Percentiles rank a stretch among this genome's conserved stretches.
phyloP scores from a whole-genome alignment of 139 green algal species.

The Edaphochlamys debaryana region DNA sequence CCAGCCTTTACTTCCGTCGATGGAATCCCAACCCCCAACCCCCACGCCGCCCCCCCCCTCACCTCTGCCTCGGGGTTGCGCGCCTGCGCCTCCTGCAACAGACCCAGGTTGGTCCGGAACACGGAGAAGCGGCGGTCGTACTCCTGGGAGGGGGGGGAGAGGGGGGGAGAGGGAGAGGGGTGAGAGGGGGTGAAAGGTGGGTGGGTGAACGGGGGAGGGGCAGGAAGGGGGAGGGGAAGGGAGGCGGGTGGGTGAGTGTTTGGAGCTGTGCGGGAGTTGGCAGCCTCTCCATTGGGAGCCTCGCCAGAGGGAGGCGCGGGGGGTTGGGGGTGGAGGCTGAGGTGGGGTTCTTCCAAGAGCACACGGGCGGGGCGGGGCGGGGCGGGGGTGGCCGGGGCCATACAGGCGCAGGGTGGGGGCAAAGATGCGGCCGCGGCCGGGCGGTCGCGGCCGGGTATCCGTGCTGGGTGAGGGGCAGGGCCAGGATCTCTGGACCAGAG shows the following conservation, averaged over 20 bases:
- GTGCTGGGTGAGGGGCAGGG: no score
- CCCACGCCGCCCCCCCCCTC: neutral
- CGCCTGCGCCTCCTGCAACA: neutral
- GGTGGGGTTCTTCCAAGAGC: no score
- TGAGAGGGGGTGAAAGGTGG: neutral
- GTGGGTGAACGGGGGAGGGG: neutral
- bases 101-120: neutral
- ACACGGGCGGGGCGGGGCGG: no score
- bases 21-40: neutral
- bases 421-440: no score
- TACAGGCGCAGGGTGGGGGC: no score
- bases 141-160: neutral
- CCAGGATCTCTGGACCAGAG: no score
- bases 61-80: constrained; percentile 14
- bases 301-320: no score
- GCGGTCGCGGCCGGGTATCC: no score
- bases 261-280: neutral
- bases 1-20: neutral
- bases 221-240: no score
- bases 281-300: neutral
- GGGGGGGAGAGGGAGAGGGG: neutral
- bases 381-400: no score
- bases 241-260: neutral
- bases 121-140: neutral
- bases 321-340: no score